Percentiles rank a stretch among this genome's conserved stretches.
Conservation (phyloP, 2,329 filamentous ascomycete species). For the Aspergillus unguis region DNA sequence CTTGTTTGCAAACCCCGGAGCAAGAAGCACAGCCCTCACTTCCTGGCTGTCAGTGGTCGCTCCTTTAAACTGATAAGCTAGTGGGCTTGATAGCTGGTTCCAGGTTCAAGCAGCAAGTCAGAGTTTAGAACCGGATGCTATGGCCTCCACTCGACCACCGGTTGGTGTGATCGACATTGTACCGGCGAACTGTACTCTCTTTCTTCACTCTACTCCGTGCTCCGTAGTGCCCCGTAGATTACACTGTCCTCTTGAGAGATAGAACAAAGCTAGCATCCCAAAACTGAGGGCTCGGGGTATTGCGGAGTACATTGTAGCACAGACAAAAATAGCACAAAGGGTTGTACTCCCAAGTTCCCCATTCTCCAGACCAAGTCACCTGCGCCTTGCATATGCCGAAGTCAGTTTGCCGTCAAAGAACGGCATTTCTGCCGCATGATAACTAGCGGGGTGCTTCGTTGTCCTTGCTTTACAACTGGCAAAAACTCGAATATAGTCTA, state of each 20-base stretch:
- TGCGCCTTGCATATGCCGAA: background rate
- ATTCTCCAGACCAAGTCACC: background rate
- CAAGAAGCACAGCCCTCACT: background rate
- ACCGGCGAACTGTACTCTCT: background rate
- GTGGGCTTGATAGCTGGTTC: constrained; percentile 5
- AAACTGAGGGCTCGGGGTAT: background rate
- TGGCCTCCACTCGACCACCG: background rate
- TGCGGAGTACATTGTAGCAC: too few relatives aligned
- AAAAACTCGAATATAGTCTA: too few relatives aligned
- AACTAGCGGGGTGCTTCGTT: too few relatives aligned
- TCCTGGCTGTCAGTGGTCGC: constrained; percentile 4
- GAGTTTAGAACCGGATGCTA: background rate
- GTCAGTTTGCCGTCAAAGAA: background rate
- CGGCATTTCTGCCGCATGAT: too few relatives aligned
- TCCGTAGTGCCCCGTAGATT: background rate
- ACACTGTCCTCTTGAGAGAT: background rate
- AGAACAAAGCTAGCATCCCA: background rate
- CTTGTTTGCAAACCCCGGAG: background rate
- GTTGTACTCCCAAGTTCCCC: background rate
- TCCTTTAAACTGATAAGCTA: constrained; percentile 12
- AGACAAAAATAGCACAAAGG: too few relatives aligned
- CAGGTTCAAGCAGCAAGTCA: background rate
- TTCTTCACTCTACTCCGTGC: background rate
- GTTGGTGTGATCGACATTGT: constrained; percentile 5
- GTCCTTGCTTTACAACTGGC: too few relatives aligned